Base-by-base conservation (phyloP, 768 basidiomycete genomes). In the Cystofilobasidium bisporidii region DNA sequence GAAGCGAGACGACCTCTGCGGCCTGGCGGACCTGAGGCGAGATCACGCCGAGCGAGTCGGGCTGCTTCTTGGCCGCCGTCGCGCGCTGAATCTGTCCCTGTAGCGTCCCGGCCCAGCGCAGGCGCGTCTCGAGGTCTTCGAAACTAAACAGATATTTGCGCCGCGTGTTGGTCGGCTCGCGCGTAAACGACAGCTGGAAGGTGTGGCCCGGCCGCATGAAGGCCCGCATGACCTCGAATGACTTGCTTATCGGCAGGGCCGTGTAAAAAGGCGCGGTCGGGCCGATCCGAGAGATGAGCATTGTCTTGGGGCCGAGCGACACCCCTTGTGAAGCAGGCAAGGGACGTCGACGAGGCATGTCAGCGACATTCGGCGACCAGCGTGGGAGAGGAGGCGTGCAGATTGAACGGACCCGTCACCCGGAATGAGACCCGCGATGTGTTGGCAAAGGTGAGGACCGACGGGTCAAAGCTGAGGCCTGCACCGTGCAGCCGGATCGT, bases 131-230 rank as follows among this genome's bases (percentile, higher is more conserved):
- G 0, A 86, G 82, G 72, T 91, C 89, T 61, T 87, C 84, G 50
- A 96, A 85, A 70, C 89, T 91, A 81, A 96, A 97, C 86, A 96
- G 91, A 79, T 98, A 98, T 73, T 86, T 85, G 71, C 91, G 83
- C 77, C 87, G 88, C 74, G 61, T 78, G 40, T 64, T 59, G 24
- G 68, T 60, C 12, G 78, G 64, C 75, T 78, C 68, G 47, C 68
- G 57, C 41, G 74, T 85, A 79, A 98, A 97, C 2, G 91, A 86
- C 40, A 97, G 78, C 76, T 96, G 90, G 82, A 98, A 93, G 0
- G 93, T 96, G 75, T 97, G 88, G 0, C 68, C 68, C 5, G 43
- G 38, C 67, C 86, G 84, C 94, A 97, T 97, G 79, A 97, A 97
- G 0, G 90, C 86, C n/a, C 75, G 63, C 74, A 94, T 91, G 69